Conservation (phyloP, 306 rosid genomes). For the Vigna unguiculata region DNA sequence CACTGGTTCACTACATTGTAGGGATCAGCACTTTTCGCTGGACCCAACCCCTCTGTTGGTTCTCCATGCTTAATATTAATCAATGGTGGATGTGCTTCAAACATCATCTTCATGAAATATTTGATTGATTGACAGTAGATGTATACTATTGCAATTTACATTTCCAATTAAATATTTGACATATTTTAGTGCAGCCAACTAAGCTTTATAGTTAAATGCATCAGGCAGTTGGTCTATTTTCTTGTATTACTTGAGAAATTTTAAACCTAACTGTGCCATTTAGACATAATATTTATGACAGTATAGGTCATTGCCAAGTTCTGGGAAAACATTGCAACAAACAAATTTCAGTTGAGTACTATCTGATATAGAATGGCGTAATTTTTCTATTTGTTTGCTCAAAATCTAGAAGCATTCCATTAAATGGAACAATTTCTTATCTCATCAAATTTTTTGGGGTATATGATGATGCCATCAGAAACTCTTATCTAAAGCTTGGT, state of each 20-base stretch:
- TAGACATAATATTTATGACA: constrained; percentile 8
- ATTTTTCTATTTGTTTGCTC: background rate
- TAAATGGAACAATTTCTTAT: constrained; percentile 29
- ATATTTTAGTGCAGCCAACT: background rate
- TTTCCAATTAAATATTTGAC: background rate
- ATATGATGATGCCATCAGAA: constrained; percentile 24
- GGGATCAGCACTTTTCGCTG: too few relatives aligned
- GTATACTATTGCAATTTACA: too few relatives aligned
- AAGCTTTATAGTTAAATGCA: constrained; percentile 17
- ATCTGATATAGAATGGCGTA: background rate
- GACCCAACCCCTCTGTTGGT: too few relatives aligned
- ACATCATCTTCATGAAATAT: too few relatives aligned
- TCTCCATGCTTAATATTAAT: too few relatives aligned
- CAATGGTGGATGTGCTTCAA: too few relatives aligned
- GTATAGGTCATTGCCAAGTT: constrained; percentile 21
- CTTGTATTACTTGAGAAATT: constrained; percentile 12
- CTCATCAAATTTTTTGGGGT: constrained; percentile 30
- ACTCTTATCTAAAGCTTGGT: constrained; percentile 12
- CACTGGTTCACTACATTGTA: too few relatives aligned
- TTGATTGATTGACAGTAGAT: background rate
- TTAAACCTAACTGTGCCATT: background rate
- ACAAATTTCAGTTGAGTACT: constrained; percentile 32
- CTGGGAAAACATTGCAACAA: constrained; percentile 10
- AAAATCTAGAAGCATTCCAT: constrained; percentile 14
- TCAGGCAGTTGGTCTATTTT: constrained; percentile 6